phyloP scores from a whole-genome alignment of 441 rosid species.

The Erodium texanum region DNA sequence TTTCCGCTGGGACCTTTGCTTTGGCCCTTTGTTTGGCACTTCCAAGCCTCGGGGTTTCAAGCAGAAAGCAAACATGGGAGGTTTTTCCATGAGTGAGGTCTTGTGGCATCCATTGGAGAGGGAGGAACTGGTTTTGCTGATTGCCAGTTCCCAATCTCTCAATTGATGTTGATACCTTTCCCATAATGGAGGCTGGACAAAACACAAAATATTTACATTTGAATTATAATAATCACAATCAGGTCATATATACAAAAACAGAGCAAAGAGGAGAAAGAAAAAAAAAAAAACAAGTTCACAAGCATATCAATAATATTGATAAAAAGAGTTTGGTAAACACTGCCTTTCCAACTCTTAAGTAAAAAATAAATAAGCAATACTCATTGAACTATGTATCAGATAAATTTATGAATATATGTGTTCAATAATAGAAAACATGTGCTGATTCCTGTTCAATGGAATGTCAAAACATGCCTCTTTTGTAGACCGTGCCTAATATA shows the following conservation, averaged over 20 bases:
- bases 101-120: slow-evolving; percentile 44
- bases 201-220: slow-evolving; percentile 9
- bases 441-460: not conserved
- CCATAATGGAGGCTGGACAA: slow-evolving; percentile 76
- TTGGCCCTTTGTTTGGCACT: slow-evolving; percentile 77
- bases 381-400: not conserved
- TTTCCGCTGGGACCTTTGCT: slow-evolving; percentile 72
- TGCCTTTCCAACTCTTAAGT: not conserved
- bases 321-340: not conserved
- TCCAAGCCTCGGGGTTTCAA: slow-evolving; percentile 95
- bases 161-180: slow-evolving; percentile 70
- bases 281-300: not conserved
- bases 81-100: slow-evolving; percentile 50
- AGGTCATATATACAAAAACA: not conserved
- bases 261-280: not conserved
- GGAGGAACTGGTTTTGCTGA: slow-evolving; percentile 35
- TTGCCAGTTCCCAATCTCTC: slow-evolving; percentile 66
- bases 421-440: not conserved
- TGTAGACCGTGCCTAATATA: not conserved
- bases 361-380: not conserved
- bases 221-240: not conserved
- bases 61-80: slow-evolving; percentile 90
- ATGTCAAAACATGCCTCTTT: not conserved
- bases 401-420: not conserved
- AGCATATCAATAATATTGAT: not conserved